Evolutionary conservation across 2,329 filamentous ascomycete genomes (phyloP), one percentile per base, ranked within the genome.

Genomic region (Penicillium vulpinum): DNA sequence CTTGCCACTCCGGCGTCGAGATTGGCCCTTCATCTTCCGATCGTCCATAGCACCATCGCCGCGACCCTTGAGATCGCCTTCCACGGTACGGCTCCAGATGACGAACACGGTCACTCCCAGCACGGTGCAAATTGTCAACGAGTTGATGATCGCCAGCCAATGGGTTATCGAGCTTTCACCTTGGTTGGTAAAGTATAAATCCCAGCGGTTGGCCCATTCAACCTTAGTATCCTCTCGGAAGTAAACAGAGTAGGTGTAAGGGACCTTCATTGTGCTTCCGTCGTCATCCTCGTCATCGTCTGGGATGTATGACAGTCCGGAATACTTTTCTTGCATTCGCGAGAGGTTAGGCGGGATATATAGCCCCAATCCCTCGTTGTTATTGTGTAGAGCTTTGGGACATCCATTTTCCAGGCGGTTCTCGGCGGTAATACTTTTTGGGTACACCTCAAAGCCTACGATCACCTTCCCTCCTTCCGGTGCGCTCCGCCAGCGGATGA

Each of bases 231-330:
- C 90, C 71, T 95, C 89, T 50, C 90, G 87, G 77, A 92, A 96
- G 75, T 94, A 95, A 15, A 96, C 88, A 3, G 91, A 93, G 75
- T 96, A 96, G 0, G 90, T 90, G 74, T 92, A 95, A 0, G 91
- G 90, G 50, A 96, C 88, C 2, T 82, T 86, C 48, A 94, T 73
- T 2, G 80, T 90, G 15, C 85, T 84, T 26, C 83, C 83, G 57
- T 89, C 87, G 40, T 88, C 83, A 24, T 82, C 78, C 49, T 87
- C 84, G 40, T 80, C 77, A 35, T 82, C 78, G 55, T 84, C 78
- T 0, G 82, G 83, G 28, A 83, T 75, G 69, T 88, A 87, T 1
- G 85, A 86, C 0, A 83, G 83, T 28, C 84, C 82, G 2, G 81
- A 77, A 58, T 87, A 84, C 60, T 84, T 79, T 26, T 81, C 76